Conservation (phyloP, 2,329 filamentous ascomycete genomes). For the Arthrocladium fulminans region DNA sequence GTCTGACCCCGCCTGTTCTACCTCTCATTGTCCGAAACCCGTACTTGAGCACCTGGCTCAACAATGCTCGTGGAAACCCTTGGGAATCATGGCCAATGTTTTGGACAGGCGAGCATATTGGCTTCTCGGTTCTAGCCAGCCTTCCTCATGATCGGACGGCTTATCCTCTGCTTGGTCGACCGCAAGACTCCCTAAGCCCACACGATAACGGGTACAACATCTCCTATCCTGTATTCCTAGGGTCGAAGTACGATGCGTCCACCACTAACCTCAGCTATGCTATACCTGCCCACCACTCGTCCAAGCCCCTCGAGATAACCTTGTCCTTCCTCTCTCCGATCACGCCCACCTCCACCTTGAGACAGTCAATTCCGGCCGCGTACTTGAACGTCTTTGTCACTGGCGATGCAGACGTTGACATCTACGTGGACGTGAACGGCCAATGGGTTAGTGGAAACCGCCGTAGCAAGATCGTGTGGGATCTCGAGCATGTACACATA, state of each 20-base stretch:
- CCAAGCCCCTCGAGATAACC: conserved; percentile 41
- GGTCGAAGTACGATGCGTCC: conserved; percentile 59
- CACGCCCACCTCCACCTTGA: conserved; percentile 68
- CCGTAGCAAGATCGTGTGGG: conserved; percentile 62
- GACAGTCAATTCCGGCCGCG: conserved; percentile 72
- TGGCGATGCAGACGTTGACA: conserved; percentile 54
- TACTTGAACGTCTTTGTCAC: conserved; percentile 65
- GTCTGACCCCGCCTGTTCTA: conserved; percentile 49
- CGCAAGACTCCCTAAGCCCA: conserved; percentile 55
- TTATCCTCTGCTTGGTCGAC: conserved; percentile 57
- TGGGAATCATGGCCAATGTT: conserved; percentile 85
- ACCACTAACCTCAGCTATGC: conserved; percentile 61
- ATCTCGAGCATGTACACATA: conserved; percentile 42
- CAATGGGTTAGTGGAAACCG: conserved; percentile 75
- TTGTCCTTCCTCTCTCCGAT: conserved; percentile 66
- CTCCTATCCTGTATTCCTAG: conserved; percentile 50
- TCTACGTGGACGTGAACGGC: conserved; percentile 62
- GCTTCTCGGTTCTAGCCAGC: conserved; percentile 55
- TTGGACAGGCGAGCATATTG: conserved; percentile 62
- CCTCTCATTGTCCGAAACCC: conserved; percentile 67
- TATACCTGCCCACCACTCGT: conserved; percentile 29
- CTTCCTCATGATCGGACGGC: conserved; percentile 51
- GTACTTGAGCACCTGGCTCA: conserved; percentile 63
- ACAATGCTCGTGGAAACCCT: conserved; percentile 60
- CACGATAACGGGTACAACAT: conserved; percentile 57